Base-by-base conservation (phyloP, 495 filamentous ascomycete species). In the Tuber microsphaerosporum region DNA sequence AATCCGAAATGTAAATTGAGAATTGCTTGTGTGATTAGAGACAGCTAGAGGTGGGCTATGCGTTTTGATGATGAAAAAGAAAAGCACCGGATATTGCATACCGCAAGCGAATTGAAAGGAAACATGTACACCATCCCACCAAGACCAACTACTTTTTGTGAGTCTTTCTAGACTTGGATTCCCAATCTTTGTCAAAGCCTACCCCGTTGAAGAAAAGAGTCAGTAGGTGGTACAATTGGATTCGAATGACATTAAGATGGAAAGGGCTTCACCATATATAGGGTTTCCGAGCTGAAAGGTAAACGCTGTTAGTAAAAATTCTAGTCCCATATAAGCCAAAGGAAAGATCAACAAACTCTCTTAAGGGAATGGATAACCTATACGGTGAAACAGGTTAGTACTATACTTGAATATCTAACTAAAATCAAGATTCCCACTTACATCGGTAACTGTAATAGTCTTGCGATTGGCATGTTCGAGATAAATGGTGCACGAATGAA, bases 391-490 rank as follows among this genome's bases (percentile, higher is more conserved):
- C 76, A 71, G 74, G 70, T 71, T 61, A 73, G 43, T 8, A 6
- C 61, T 0, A n/a, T 77, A 51, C 46, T 20, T 41, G 39, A 42
- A 71, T 37, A 46, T 31, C 22, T 19, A 51, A 39, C 44, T 75
- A 14, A 31, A 12, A 61, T 70, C 17, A 17, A 42, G 43, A 46
- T 7, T 2, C 34, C 43, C 2, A 86, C 89, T 84, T 79, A 91
- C 91, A 82, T 93, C 91, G 6, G 86, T 83, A 2, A 90, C 86
- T 0, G 89, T 91, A 5, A 92, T 86, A 0, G 91, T 92, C 82
- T 90, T 90, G 0, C 84, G 76, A 16, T 76, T 80, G 5, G 82
- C 82, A 74, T 90, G 86, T 34, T 91, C 88, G 0, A 85, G 82
- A 65, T 88, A 88, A 0, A 83, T 81, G 0, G 87, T 85, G 61